phyloP scores from a whole-genome alignment of 306 rosid species.

The Psophocarpus tetragonolobus region DNA sequence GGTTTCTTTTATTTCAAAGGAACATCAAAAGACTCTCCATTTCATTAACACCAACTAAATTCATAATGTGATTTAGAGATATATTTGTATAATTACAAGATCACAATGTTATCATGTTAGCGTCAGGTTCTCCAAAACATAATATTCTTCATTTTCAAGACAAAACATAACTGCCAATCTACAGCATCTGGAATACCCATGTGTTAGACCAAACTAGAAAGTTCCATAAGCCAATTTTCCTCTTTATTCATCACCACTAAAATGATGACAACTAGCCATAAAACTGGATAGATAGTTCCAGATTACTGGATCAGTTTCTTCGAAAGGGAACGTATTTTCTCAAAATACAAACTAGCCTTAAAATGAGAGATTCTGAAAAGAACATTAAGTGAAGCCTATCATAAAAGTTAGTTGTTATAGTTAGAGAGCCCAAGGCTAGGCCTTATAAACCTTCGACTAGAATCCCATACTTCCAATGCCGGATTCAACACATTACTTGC shows the following conservation, averaged over 20 bases:
- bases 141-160: slow-evolving; percentile 24
- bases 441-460: not conserved
- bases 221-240: slow-evolving; percentile 13
- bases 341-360: not conserved
- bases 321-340: not conserved
- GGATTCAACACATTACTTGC: not conserved
- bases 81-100: not conserved
- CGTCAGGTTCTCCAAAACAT: slow-evolving; percentile 19
- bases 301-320: not conserved
- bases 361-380: not conserved
- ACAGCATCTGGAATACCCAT: not conserved
- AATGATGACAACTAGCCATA: not conserved
- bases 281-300: not conserved
- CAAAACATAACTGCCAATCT: not conserved
- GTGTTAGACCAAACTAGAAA: not conserved
- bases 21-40: not conserved
- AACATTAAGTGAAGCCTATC: not conserved
- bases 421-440: not conserved
- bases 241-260: not conserved
- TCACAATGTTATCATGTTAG: not conserved
- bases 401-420: not conserved
- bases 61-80: not conserved
- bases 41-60: not conserved
- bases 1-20: not conserved
- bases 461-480: not conserved